Evolutionary conservation across 23 red algal genomes (phyloP), one percentile per base, ranked within the genome.

Genomic region (Cyanidiococcus yangmingshanensis): DNA sequence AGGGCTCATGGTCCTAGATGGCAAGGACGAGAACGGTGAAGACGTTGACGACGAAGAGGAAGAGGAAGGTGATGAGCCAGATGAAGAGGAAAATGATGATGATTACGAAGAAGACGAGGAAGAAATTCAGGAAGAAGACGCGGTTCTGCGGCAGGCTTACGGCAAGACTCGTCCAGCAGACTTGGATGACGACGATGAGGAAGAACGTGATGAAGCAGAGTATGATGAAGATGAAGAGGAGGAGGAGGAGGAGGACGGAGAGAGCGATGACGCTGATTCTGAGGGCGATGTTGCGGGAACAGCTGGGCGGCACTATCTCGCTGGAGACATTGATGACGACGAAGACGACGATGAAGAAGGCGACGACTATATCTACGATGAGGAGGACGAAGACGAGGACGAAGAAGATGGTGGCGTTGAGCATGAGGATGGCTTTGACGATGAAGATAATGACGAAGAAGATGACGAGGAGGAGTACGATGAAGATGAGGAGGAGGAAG

Each of bases 41-140:
- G 63, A 71, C 63, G 63, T 71, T 35, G 63, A 71, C 12, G 63
- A 71, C 21, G 63, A 71, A 3, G 63, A 71, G 27, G 63, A 71
- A 29, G 63, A 7, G 3, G 63, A 71, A 35, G 63, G 32, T 25
- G 63, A 71, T 2, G 63, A 30, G 63, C 16, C 21, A 71, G 63
- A 71, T 7, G 63, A 71, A 35, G 32, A 71, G 16, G 63, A 71
- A 29, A 35, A 71, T 7, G 63, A 71, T 35, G 63, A 71, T 12
- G 63, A 71, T 7, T 25, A 71, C 63, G 63, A 71, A 35, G 63
- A 71, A 29, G 63, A 71, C 63, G 45, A 54, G 45, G 45, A 54
- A 54, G 45, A 54, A 21, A 71, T 71, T 71, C 63, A 35, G 7
- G 12, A 71, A 29, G 63, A 71, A 29, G 63, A 71, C 63, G 63